Conservation (phyloP, 139 green algal genomes). For the Tetratostichococcus sp. region DNA sequence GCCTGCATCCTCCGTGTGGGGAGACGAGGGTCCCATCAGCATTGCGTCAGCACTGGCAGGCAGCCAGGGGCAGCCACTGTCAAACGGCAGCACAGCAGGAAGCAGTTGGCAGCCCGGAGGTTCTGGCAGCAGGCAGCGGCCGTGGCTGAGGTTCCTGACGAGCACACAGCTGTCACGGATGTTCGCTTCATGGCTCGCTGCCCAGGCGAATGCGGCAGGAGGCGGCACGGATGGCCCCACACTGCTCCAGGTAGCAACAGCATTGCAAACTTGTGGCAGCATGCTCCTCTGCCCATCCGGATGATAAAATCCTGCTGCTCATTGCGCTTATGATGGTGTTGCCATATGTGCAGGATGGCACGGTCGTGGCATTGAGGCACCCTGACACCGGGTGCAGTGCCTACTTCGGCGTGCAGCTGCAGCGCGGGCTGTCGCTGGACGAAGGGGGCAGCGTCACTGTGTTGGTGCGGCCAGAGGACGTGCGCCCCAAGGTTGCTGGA, state of each 20-base stretch:
- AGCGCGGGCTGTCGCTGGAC: background rate
- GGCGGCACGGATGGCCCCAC: no score
- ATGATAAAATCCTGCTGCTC: no score
- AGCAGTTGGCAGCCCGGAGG: no score
- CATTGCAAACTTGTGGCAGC: no score
- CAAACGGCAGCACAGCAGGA: no score
- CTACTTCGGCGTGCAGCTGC: background rate
- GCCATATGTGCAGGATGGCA: constrained; percentile 10
- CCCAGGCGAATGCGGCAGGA: background rate
- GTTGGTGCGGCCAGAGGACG: background rate
- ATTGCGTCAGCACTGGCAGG: background rate
- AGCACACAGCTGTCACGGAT: background rate
- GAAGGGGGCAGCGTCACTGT: background rate
- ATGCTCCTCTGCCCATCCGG: no score
- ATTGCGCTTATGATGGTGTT: no score
- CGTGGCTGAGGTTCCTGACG: constrained; percentile 2
- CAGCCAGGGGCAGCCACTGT: background rate
- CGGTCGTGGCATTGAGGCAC: constrained; percentile 1
- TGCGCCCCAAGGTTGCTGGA: background rate
- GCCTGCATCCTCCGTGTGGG: no score
- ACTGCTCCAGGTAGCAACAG: background rate
- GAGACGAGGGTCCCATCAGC: no score
- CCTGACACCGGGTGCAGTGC: background rate
- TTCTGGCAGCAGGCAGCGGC: background rate
- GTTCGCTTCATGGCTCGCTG: constrained; percentile 12